Evolutionary conservation across 2,329 filamentous ascomycete species (phyloP).

Genomic region (Coniosporium tulheliwenetii): DNA sequence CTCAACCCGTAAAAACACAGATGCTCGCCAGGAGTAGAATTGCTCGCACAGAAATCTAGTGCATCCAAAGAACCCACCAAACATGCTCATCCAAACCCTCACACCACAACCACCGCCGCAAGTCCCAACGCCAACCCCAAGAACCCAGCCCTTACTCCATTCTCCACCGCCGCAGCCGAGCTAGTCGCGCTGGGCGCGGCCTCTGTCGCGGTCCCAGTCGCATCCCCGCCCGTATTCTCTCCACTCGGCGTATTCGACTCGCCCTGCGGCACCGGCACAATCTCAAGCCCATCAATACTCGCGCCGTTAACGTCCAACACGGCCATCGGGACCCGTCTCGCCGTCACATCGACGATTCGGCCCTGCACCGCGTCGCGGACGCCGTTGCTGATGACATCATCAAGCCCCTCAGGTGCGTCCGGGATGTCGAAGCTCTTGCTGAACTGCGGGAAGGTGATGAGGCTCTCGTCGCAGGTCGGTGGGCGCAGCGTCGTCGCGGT

Average conservation of each 20-base stretch:
- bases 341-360: conserved; percentile 40
- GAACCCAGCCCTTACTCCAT: not conserved
- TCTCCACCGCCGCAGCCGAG: conserved; percentile 2
- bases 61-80: too few relatives aligned
- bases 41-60: too few relatives aligned
- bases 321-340: conserved; percentile 38
- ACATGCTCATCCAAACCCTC: too few relatives aligned
- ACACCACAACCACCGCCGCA: too few relatives aligned
- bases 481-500: conserved; percentile 37
- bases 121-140: not conserved
- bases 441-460: conserved; percentile 57
- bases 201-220: conserved; percentile 1
- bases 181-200: conserved; percentile 1
- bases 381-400: conserved; percentile 62
- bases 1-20: too few relatives aligned
- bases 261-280: conserved; percentile 36
- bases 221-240: conserved; percentile 15
- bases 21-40: too few relatives aligned
- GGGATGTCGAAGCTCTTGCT: conserved; percentile 68
- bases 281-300: conserved; percentile 46
- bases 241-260: conserved; percentile 40
- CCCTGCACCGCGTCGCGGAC: conserved; percentile 44
- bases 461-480: conserved; percentile 46
- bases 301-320: conserved; percentile 42
- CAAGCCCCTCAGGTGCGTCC: conserved; percentile 47